Conservation (phyloP, 75 land plant genomes). For the Cupressus sempervirens region DNA sequence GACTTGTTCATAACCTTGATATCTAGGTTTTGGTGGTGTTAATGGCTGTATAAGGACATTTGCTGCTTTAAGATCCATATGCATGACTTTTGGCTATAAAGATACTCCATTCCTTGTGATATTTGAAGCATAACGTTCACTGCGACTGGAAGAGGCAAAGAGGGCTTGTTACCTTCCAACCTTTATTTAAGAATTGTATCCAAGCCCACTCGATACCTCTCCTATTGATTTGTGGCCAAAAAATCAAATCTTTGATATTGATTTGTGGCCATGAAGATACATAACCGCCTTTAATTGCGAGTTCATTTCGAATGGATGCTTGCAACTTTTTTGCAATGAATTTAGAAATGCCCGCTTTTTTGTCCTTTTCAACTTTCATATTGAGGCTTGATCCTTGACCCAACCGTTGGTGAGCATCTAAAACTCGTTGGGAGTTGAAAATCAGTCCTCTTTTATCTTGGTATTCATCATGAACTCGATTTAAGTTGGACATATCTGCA, state of each 20-base stretch:
- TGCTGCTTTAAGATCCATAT: slow-evolving; percentile 14
- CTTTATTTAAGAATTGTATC: not conserved
- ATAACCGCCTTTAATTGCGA: not conserved
- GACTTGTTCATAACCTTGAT: slow-evolving; percentile 14
- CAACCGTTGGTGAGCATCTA: not conserved
- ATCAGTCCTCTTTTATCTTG: not conserved
- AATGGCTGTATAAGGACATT: slow-evolving; percentile 13
- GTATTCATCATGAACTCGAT: not conserved
- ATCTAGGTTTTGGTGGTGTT: not conserved
- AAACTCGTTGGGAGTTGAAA: not conserved
- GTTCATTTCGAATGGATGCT: not conserved
- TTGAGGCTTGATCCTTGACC: not conserved
- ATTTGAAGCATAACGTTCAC: slow-evolving; percentile 21
- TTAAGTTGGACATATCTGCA: slow-evolving; percentile 6
- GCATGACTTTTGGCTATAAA: slow-evolving; percentile 12
- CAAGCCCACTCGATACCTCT: slow-evolving; percentile 3
- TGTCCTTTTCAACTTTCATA: not conserved
- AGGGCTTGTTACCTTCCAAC: not conserved
- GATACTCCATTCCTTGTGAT: slow-evolving; percentile 15
- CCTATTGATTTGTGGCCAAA: not conserved
- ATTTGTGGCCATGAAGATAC: slow-evolving; percentile 5
- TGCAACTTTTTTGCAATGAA: not conserved
- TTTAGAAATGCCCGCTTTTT: not conserved
- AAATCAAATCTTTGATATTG: slow-evolving; percentile 13
- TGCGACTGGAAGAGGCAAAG: slow-evolving; percentile 5